Base-by-base conservation (phyloP, 2,329 filamentous ascomycete species). In the Aspergillus piperis region DNA sequence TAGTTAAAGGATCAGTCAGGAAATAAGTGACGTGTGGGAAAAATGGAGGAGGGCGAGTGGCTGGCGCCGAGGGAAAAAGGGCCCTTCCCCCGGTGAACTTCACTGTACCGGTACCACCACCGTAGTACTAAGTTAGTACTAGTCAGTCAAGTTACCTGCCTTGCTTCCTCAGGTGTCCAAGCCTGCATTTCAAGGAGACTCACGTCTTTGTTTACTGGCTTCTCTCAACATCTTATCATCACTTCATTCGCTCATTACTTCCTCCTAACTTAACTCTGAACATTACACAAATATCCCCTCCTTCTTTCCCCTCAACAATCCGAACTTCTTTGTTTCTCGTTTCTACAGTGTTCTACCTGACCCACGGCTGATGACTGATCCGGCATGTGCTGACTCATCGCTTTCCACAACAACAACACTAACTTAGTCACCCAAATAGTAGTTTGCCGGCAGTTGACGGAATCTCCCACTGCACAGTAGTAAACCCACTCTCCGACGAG, bases 1-100 rank as follows among this genome's bases (percentile, higher is more conserved):
- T 65, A 65, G 56, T 63, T 64, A 64, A 63, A 66, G 50, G 41
- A 62, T 62, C 61, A 65, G 57, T 63, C 57, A 64, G 55, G 61
- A 54, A n/a, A 54, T 27, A 27, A n/a, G 54, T 55, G 53, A 58
- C 59, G 58, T 62, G 58, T 30, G 38, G 15, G 36, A 25, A 27
- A 47, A 15, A 42, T 11, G 47, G 30, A 49, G 44, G 25, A 42
- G 47, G 19, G 39, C 17, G 15, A 30, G 19, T 21, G 36, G 41
- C 32, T 36, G 32, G 32, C 32, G 11, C 32, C 32, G 32, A 42
- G 19, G 58, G 53, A 42, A 51, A 56, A 48, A 13, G 32, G 32
- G 10, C 32, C 32, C 10, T 36, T 36, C 11, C 11, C 32, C 32
- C 32, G 32, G 32, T 36, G 32, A 36, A 36, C 32, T 13, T 36